A percentile compares a stretch with the other conserved stretches of the same genome.
Conservation (phyloP, 306 rosid species). For the Arachis hypogaea region DNA sequence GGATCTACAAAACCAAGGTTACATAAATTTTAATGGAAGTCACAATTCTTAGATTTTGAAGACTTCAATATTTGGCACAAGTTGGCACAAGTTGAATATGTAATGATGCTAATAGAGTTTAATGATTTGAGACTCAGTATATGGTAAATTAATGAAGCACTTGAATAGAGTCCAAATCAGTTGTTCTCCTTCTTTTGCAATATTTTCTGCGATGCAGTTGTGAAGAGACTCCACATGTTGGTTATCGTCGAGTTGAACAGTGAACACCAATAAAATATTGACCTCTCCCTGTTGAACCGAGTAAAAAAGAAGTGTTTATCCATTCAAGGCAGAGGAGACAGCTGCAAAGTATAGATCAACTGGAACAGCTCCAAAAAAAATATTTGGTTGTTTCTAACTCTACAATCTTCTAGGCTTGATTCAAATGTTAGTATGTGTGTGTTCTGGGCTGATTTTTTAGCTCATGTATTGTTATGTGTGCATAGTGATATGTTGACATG, state of each 20-base stretch:
- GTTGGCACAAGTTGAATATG: background rate
- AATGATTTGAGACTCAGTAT: too few relatives aligned
- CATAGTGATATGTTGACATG: slow-evolving; percentile 44
- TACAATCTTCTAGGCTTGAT: slow-evolving; percentile 11
- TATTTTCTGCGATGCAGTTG: slow-evolving; percentile 64
- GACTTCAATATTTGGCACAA: background rate
- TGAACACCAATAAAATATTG: slow-evolving; percentile 98
- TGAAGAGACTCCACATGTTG: slow-evolving; percentile 88
- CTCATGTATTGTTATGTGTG: slow-evolving; percentile 40
- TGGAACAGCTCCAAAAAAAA: slow-evolving; percentile 78
- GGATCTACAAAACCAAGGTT: slow-evolving; percentile 53
- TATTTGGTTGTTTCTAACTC: slow-evolving; percentile 53
- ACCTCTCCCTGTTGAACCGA: slow-evolving; percentile 82
- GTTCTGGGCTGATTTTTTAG: slow-evolving; percentile 34
- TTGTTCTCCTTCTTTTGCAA: slow-evolving; percentile 76
- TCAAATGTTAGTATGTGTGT: slow-evolving; percentile 32
- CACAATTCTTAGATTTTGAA: slow-evolving; percentile 9
- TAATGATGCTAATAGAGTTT: background rate
- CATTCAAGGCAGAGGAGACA: slow-evolving; percentile 77
- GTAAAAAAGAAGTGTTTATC: slow-evolving; percentile 30
- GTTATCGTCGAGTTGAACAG: slow-evolving; percentile 96
- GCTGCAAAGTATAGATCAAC: slow-evolving; percentile 88
- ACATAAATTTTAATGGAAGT: background rate
- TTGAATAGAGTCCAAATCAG: slow-evolving; percentile 52
- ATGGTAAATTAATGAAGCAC: background rate